Evolutionary conservation across 2,329 filamentous ascomycete genomes (phyloP).

Genomic region (Sporothrix inflata): DNA sequence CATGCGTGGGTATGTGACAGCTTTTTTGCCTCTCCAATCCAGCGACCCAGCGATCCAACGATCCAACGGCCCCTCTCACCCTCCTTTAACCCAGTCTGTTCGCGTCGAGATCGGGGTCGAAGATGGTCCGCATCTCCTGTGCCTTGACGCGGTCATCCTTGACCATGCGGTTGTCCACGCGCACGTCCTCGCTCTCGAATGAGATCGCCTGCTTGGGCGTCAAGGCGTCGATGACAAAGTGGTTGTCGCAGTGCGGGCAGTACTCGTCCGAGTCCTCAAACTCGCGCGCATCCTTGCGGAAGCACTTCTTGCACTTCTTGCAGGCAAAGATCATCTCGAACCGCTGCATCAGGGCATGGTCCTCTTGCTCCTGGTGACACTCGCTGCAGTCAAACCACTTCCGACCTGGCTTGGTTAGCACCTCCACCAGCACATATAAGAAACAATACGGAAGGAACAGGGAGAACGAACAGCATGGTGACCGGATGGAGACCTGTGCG

Average conservation of each 20-base stretch:
- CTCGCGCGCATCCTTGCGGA: constrained; percentile 88
- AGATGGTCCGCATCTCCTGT: constrained; percentile 66
- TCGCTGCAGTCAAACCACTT: constrained; percentile 99
- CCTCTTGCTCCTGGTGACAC: constrained; percentile 83
- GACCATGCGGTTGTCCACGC: constrained; percentile 86
- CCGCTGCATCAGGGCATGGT: constrained; percentile 73
- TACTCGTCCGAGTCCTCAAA: constrained; percentile 98
- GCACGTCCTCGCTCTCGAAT: constrained; percentile 87
- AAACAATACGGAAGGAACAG: background rate
- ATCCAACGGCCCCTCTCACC: background rate
- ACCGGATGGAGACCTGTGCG: constrained; percentile 94
- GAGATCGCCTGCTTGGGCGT: constrained; percentile 81
- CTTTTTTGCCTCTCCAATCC: constrained; percentile 1
- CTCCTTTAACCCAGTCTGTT: constrained; percentile 69
- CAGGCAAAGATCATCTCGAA: constrained; percentile 94
- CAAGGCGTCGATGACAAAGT: constrained; percentile 89
- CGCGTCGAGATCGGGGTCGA: constrained; percentile 74
- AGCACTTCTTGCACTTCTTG: constrained; percentile 99
- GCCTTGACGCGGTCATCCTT: constrained; percentile 79
- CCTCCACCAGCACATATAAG: background rate
- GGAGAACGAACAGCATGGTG: constrained; percentile 78
- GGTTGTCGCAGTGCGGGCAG: constrained; percentile 98
- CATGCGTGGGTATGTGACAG: constrained; percentile 11
- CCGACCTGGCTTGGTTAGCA: constrained; percentile 58
- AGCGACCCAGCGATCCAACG: too few species aligned